These are phyloP conservation scores for Alliaria petiolata DNA, from an alignment of 345 rosid genomes.

Conservation along the genomic window DNA sequence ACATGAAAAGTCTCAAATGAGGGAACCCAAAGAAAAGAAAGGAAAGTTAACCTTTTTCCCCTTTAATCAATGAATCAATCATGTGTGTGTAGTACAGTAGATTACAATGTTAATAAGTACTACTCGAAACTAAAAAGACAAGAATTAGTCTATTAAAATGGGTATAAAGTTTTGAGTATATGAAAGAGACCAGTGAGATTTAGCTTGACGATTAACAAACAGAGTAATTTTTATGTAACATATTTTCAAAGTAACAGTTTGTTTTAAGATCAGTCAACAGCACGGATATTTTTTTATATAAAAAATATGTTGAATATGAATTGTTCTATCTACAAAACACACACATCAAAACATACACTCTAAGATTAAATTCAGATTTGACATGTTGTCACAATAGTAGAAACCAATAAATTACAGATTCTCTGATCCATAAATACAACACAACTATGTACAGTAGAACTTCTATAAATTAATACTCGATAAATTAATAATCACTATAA, in stretches of 20 bases:
- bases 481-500: no score
- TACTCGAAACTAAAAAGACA: background rate
- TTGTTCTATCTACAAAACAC: background rate
- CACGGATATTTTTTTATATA: background rate
- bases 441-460: constrained; percentile 24
- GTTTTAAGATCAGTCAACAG: background rate
- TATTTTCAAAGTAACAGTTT: background rate
- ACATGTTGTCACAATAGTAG: constrained; percentile 29
- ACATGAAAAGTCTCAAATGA: constrained; percentile 18
- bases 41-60: constrained; percentile 6
- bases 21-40: background rate
- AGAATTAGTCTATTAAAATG: background rate
- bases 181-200: background rate
- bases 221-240: background rate
- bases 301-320: background rate
- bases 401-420: constrained; percentile 24
- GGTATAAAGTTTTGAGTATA: background rate
- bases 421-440: background rate
- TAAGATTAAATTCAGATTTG: constrained; percentile 17
- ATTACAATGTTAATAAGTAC: background rate
- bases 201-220: background rate
- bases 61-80: constrained; percentile 27
- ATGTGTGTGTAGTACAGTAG: background rate
- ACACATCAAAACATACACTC: constrained; percentile 19
- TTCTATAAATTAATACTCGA: no score